Conservation (phyloP, 225 moss, liverwort and hornwort genomes). For the Lunularia cruciata region DNA sequence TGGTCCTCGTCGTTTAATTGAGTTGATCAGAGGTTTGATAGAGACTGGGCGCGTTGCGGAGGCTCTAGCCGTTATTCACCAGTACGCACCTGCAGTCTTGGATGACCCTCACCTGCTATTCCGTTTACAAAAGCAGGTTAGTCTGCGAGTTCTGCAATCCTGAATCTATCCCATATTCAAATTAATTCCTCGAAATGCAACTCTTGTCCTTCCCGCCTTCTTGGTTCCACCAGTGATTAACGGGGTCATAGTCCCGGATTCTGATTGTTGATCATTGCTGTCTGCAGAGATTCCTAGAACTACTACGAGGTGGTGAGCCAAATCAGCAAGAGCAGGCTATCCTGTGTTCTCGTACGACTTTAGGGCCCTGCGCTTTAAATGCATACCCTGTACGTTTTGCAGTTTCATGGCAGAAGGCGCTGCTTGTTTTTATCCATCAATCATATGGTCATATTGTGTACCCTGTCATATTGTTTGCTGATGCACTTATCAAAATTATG, state of each 20-base stretch:
- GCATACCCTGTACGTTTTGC: conserved; percentile 59
- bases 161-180: too few relatives aligned
- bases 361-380: conserved; percentile 73
- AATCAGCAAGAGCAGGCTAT: conserved; percentile 56
- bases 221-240: too few relatives aligned
- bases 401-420: background rate
- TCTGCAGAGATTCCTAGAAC: conserved; percentile 67
- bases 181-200: too few relatives aligned
- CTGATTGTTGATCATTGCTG: background rate
- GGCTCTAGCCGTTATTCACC: conserved; percentile 58
- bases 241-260: too few relatives aligned
- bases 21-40: conserved; percentile 56
- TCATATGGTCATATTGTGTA: too few relatives aligned
- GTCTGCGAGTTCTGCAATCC: background rate
- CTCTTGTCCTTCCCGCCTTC: too few relatives aligned
- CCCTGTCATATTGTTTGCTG: too few relatives aligned
- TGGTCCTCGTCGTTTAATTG: conserved; percentile 46
- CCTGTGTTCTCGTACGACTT: conserved; percentile 62
- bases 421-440: background rate
- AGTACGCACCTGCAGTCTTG: conserved; percentile 52
- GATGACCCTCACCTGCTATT: conserved; percentile 74
- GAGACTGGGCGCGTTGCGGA: conserved; percentile 62
- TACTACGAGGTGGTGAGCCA: conserved; percentile 61
- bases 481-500: too few relatives aligned
- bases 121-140: conserved; percentile 74